Base-by-base conservation (phyloP, 805 yeast species). In the Naumovozyma castellii region DNA sequence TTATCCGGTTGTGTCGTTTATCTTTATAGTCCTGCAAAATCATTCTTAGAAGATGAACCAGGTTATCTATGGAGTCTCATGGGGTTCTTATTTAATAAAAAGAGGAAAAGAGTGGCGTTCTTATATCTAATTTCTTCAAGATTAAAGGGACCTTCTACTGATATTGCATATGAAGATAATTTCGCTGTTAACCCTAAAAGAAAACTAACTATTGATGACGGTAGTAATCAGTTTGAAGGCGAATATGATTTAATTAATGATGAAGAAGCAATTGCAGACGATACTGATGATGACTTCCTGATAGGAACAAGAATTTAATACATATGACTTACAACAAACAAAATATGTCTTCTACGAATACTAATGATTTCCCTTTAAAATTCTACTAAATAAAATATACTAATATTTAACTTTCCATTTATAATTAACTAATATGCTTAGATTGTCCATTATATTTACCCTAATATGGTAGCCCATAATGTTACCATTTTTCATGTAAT, bases 71-170 rank as follows among this genome's bases (percentile, higher is more conserved):
- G 71, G 71, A 61, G 64, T 32, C 51, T 80, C 56, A 84, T 85
- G 73, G 90, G 94, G 81, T 92, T 92, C 59, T 76, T 90, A 34
- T 87, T 83, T 64, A 92, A 87, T 65, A 90, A 86, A 63, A 82
- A 84, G 54, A 76, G 83, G 64, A 90, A 90, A 64, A 75, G 97
- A 46, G 97, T 92, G 2, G 86, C 94, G 1, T 90, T 82, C 58
- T 59, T 92, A 14, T 84, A 84, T 50, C 65, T 92, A 46, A 78
- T 77, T 40, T 80, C 81, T 39, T 56, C 67, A 32, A 65, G 68
- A 39, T 56, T 68, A 35, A 62, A 69, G 35, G 56, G 59, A 30
- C 58, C 58, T 35, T 63, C 64, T 48, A 43, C 61, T 37, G 66
- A 63, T 36, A 66, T 57, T 1, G 57, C 13, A 12, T 29, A 65